Conservation (phyloP, 352 stramenopile genomes). For the Albugo candida region DNA sequence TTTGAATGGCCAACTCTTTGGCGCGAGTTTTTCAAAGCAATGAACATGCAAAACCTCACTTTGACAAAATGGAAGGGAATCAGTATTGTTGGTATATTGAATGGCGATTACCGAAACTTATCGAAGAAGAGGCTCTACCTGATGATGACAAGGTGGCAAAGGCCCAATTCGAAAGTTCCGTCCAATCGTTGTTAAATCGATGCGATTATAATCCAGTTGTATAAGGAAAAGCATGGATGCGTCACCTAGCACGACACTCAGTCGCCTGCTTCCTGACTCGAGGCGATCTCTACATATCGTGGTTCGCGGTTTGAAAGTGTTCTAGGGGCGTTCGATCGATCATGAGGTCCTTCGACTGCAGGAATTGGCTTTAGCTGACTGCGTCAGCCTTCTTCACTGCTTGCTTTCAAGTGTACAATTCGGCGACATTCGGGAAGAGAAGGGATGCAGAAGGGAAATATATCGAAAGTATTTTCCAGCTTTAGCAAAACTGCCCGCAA, state of each 20-base stretch:
- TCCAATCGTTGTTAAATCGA: slow-evolving; percentile 98
- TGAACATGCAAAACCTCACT: slow-evolving; percentile 72
- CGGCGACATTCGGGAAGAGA: slow-evolving; percentile 89
- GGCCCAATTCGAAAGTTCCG: slow-evolving; percentile 79
- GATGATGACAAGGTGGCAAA: slow-evolving; percentile 77
- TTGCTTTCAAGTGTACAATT: slow-evolving; percentile 94
- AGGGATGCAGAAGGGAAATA: slow-evolving; percentile 87
- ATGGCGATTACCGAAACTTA: slow-evolving; percentile 75
- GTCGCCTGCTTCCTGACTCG: slow-evolving; percentile 95
- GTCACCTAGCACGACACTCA: slow-evolving; percentile 82
- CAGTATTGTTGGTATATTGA: slow-evolving; percentile 77
- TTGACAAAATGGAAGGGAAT: slow-evolving; percentile 93
- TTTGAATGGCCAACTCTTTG: slow-evolving; percentile 90
- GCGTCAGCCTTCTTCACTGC: slow-evolving; percentile 92
- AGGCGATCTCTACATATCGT: slow-evolving; percentile 90
- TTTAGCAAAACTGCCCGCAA: slow-evolving; percentile 79
- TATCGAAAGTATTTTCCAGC: slow-evolving; percentile 85
- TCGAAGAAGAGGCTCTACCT: slow-evolving; percentile 56
- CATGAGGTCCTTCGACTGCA: slow-evolving; percentile 92
- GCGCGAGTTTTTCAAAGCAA: slow-evolving; percentile 90
- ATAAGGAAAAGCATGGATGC: slow-evolving; percentile 82
- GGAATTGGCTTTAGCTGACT: slow-evolving; percentile 96
- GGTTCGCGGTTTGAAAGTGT: slow-evolving; percentile 80
- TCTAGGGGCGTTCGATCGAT: slow-evolving; percentile 88
- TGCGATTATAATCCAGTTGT: slow-evolving; percentile 89